Base-by-base conservation (phyloP, 768 basidiomycete species). In the Psilocybe cyanescens region DNA sequence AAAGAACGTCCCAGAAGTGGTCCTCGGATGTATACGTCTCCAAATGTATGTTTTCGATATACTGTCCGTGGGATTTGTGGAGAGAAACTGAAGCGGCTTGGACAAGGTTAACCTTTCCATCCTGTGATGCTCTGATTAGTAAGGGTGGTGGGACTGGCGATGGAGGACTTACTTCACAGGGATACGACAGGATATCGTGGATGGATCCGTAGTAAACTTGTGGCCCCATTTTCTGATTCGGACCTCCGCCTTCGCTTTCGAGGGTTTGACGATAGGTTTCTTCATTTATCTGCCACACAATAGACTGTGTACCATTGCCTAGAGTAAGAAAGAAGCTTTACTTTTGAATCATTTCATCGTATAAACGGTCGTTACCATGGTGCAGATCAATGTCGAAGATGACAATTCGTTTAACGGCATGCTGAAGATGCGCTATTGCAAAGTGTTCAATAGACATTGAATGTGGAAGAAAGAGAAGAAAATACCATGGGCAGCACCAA, bases 241-340 rank as follows among this genome's bases (percentile, higher is more conserved):
- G 64, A 0, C 71, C 68, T 3, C 77, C 84, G 30, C 66, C 80
- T 65, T 84, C 83, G 2, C 71, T 72, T 69, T 89, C 87, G 0
- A 93, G 81, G 3, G 81, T 83, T 65, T 88, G 83, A 12, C 87
- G 83, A 72, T 94, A 88, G 0, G 90, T 86, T 64, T 95, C 92
- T 68, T 93, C 92, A 65, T 99, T 98, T 60, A 98, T 89, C 58
- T 91, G 87, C 93, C 94, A 97, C 0, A 82, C 84, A 35, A 98
- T 88, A 1, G 94, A 87, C 72, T 99, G 97, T 0, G 97, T 99
- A 1, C 97, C 96, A 70, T 97, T 97, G 2, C 95, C 94, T 92
- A 74, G 57, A 49, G 8, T 6, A 53, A 14, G 53, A 28, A 58
- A 29, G 30, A 0, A 61, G 14, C 31, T 41, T n/a, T 6, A 48